Percentiles rank a stretch among this genome's conserved stretches.
phyloP scores from a whole-genome alignment of 1,139 yeast genomes.

The Kazachstania sp. region DNA sequence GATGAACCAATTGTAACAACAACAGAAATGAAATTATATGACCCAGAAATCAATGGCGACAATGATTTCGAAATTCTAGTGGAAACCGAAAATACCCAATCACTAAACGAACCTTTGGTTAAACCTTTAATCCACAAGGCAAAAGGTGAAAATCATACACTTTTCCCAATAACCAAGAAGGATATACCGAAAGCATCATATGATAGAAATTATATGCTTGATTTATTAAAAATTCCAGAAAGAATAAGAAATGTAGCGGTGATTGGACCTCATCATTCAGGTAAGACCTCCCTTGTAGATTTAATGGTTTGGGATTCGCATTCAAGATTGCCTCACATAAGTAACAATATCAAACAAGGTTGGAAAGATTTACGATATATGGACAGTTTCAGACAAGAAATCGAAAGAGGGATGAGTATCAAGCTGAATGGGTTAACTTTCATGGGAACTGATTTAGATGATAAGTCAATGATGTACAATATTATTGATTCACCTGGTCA shows the following conservation, averaged over 20 bases:
- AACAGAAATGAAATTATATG: not conserved
- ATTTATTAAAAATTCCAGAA: constrained; percentile 47
- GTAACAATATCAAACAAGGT: constrained; percentile 27
- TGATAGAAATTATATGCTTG: constrained; percentile 53
- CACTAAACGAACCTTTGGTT: constrained; percentile 56
- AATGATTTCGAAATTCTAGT: constrained; percentile 55
- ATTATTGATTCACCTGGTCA: constrained; percentile 90
- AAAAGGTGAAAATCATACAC: constrained; percentile 8
- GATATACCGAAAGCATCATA: constrained; percentile 53
- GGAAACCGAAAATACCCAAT: constrained; percentile 48
- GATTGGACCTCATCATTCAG: constrained; percentile 78
- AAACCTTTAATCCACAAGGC: constrained; percentile 36
- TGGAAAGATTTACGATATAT: constrained; percentile 39
- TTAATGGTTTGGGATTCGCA: constrained; percentile 60
- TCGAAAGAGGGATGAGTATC: constrained; percentile 61
- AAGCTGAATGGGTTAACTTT: constrained; percentile 57
- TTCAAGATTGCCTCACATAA: constrained; percentile 30
- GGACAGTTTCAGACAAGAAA: constrained; percentile 64
- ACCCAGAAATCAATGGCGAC: constrained; percentile 37
- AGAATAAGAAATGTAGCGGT: constrained; percentile 71
- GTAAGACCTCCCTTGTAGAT: constrained; percentile 79
- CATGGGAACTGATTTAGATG: constrained; percentile 47
- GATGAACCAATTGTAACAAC: not conserved
- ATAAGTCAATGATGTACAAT: constrained; percentile 52
- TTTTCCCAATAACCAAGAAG: constrained; percentile 15